Evolutionary conservation across 805 yeast genomes (phyloP), one percentile per base, ranked within the genome.

Genomic region (Candida boidinii): DNA sequence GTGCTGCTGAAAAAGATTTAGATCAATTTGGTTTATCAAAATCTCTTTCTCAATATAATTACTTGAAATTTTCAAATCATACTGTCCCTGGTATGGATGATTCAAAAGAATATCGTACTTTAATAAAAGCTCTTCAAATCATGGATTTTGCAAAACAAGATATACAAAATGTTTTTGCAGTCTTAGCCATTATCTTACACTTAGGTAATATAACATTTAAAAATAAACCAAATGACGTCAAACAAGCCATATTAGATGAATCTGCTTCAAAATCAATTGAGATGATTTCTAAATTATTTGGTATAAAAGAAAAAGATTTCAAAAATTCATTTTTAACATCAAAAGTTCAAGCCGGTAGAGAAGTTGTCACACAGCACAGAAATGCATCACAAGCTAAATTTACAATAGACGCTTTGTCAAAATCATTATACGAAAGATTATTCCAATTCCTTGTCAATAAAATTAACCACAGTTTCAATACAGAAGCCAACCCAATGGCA

Each of bases 261-360:
- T 65, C 63, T 20, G 42, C 45, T 2, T 54, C 67, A 0, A 62
- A 73, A 4, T 68, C 71, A 22, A 61, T 77, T 4, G 68, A 66
- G 17, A 55, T 56, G 6, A 67, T 83, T 3, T 68, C 82, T 20
- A 61, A 66, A 13, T 58, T 87, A 17, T 64, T 90, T 27, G 94
- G 94, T 1, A 71, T 90, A 17, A 14, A 45, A 3, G 56, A 64
- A 4, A 53, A 57, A 17, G 55, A 66, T 1, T 73, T 82, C 41
- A 66, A 64, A 37, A 74, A 73, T 27, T 66, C 81, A 0, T 62
- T 92, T 9, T 54, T 87, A 22, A 70, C 73, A 24, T 96, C 96
- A 5, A 79, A 75, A 47, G 94, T 88, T 9, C 85, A 77, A 51
- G 96, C 96, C 4, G 98, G 98, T 3, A 70, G 75, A 43, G 98